phyloP scores from a whole-genome alignment of 768 basidiomycete genomes.

The Rhodotorula sphaerocarpa region DNA sequence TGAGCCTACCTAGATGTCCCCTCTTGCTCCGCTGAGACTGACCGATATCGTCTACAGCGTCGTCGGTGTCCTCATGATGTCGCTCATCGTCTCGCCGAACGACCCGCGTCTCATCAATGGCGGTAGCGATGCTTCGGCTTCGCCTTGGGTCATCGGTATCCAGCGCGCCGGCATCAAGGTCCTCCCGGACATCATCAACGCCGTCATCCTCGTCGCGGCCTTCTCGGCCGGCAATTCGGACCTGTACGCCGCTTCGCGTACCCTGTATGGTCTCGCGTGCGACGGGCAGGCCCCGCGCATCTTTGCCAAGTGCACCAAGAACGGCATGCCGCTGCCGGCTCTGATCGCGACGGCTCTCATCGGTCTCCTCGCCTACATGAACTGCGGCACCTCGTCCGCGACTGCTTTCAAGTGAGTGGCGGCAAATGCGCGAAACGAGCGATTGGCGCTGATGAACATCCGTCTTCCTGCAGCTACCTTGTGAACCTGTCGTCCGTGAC shows the following conservation, averaged over 20 bases:
- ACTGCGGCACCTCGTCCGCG: conserved; percentile 46
- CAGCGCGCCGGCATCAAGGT: conserved; percentile 68
- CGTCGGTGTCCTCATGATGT: conserved; percentile 49
- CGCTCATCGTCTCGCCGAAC: conserved; percentile 70
- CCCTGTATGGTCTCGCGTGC: conserved; percentile 70
- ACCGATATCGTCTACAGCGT: neutral
- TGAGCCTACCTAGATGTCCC: conserved; percentile 29
- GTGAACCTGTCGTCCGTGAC: conserved; percentile 11
- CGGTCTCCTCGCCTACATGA: conserved; percentile 61
- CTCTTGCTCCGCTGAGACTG: neutral
- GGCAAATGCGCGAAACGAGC: neutral
- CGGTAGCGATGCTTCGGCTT: conserved; percentile 4
- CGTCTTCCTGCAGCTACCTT: neutral
- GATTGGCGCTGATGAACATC: neutral
- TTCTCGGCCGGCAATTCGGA: conserved; percentile 55
- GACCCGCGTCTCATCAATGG: conserved; percentile 49
- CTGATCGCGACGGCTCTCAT: conserved; percentile 64
- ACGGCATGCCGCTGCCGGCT: conserved; percentile 68
- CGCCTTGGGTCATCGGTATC: conserved; percentile 56
- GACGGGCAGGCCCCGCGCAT: conserved; percentile 73
- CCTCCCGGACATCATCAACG: conserved; percentile 61
- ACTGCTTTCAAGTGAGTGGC: conserved; percentile 20
- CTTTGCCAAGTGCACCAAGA: conserved; percentile 55
- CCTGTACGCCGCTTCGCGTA: conserved; percentile 70
- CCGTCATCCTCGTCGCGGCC: conserved; percentile 66